phyloP scores from a whole-genome alignment of 208 protist species.

The Trypanosoma boissoni region DNA sequence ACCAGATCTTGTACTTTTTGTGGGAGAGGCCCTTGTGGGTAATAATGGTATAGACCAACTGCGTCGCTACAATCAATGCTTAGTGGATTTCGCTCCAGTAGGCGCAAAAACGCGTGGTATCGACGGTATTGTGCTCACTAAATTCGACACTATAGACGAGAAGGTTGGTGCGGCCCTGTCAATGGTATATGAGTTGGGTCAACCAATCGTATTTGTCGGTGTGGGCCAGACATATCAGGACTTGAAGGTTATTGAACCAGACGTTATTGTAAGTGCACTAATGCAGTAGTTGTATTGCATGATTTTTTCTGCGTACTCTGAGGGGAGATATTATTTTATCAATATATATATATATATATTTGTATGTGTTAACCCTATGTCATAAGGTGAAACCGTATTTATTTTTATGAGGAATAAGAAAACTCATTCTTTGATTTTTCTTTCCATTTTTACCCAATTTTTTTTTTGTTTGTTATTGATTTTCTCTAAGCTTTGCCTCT shows the following conservation, averaged over 20 bases:
- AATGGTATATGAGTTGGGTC: constrained; percentile 98
- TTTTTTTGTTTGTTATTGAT: constrained; percentile 17
- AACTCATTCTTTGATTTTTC: too few relatives aligned
- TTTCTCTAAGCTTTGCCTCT: neutral
- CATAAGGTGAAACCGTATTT: too few relatives aligned
- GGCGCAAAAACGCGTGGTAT: constrained; percentile 88
- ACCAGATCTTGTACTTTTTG: constrained; percentile 98
- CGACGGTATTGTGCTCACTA: constrained; percentile 99
- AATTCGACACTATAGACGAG: constrained; percentile 99
- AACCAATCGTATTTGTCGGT: constrained; percentile 99
- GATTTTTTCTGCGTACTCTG: constrained; percentile 12
- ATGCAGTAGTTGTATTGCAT: constrained; percentile 70
- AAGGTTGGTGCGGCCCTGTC: constrained; percentile 99
- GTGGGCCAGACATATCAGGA: constrained; percentile 98
- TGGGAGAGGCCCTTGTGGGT: constrained; percentile 99
- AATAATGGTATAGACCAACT: constrained; percentile 99
- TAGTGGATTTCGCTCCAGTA: constrained; percentile 89
- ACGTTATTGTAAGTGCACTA: constrained; percentile 94
- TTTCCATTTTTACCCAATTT: constrained; percentile 1
- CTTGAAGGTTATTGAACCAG: constrained; percentile 94
- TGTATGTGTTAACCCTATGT: constrained; percentile 9
- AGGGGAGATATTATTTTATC: neutral
- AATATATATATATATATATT: too few relatives aligned
- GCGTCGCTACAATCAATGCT: constrained; percentile 96
- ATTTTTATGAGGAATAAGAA: too few relatives aligned